Percentiles rank a stretch among this genome's conserved stretches.
Conservation (phyloP, 2,329 filamentous ascomycete genomes). For the Karstenula rhodostoma region DNA sequence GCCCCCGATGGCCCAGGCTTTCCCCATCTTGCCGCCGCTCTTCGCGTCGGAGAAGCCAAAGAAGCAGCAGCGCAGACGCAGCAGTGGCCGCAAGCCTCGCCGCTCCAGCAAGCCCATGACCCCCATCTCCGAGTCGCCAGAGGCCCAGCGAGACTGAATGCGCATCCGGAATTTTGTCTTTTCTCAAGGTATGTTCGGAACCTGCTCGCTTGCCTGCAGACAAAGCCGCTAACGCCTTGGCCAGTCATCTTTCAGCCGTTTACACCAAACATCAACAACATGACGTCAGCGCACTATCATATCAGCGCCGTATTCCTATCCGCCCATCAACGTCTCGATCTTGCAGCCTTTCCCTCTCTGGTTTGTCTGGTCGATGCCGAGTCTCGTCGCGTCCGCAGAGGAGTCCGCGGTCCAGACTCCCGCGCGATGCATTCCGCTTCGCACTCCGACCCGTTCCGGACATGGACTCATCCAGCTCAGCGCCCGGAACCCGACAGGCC, state of each 20-base stretch:
- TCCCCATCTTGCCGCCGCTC: conserved; percentile 50
- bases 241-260: conserved; percentile 26
- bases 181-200: conserved; percentile 26
- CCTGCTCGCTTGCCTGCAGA: conserved; percentile 8
- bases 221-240: conserved; percentile 25
- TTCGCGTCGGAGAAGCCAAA: conserved; percentile 52
- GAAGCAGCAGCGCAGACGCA: conserved; percentile 48
- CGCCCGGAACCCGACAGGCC: conserved; percentile 3
- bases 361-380: not conserved
- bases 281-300: conserved; percentile 22
- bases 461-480: not conserved
- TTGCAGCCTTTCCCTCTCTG: not conserved
- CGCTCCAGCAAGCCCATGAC: conserved; percentile 53
- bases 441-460: conserved; percentile 10
- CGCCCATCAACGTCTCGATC: not conserved
- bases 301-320: conserved; percentile 22
- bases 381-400: not conserved
- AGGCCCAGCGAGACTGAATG: conserved; percentile 47
- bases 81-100: conserved; percentile 50
- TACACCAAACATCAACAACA: conserved; percentile 24
- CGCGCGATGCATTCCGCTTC: not conserved
- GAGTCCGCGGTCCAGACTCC: not conserved
- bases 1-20: conserved; percentile 44
- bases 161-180: not conserved
- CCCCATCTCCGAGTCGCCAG: conserved; percentile 52